Evolutionary conservation across 257 asterid genomes (phyloP), one percentile per base, ranked within the genome.

Genomic region (Primulina huaijiensis): DNA sequence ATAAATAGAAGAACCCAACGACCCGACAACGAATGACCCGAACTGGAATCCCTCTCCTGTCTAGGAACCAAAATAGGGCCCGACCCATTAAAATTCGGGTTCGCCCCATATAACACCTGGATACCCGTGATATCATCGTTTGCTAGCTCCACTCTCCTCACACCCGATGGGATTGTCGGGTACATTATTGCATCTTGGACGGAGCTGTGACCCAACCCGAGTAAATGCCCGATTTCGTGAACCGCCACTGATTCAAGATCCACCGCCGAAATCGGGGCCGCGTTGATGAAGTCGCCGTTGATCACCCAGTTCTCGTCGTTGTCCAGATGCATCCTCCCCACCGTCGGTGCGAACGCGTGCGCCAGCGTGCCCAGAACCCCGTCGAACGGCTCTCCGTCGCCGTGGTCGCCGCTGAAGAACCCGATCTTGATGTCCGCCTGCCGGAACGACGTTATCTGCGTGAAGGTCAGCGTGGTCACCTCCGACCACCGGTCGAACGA

Each of bases 401-500:
- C 87, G 87, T 92, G 98, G 25, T 89, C 96, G 0, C 94, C 96
- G 2, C 64, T 69, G 63, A 79, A 92, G 62, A 89, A 82, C 2
- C 90, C 96, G 16, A 92, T 83, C 68, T 57, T 67, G 8, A 92
- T 80, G 56, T 92, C 95, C 53, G 96, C 95, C 0, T 50, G 0
- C 2, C 17, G 3, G 34, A 25, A 92, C 64, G 88, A 46, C n/a
- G 86, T 7, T 16, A 82, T 79, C 62, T 88, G 89, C 0, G 70
- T 59, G 73, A 92, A 92, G 1, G 76, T 85, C 70, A 92, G 21
- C 77, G 87, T 82, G 33, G 87, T 88, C 5, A 92, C 96, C 80
- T 85, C 95, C 73, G 98, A 87, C 98, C 98, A 92, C 74, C 96
- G 80, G 29, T 83, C 88, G 65, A 92, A 92, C 2, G 98, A 96